Evolutionary conservation across 257 asterid species (phyloP).

Genomic region (Solanum okadae): DNA sequence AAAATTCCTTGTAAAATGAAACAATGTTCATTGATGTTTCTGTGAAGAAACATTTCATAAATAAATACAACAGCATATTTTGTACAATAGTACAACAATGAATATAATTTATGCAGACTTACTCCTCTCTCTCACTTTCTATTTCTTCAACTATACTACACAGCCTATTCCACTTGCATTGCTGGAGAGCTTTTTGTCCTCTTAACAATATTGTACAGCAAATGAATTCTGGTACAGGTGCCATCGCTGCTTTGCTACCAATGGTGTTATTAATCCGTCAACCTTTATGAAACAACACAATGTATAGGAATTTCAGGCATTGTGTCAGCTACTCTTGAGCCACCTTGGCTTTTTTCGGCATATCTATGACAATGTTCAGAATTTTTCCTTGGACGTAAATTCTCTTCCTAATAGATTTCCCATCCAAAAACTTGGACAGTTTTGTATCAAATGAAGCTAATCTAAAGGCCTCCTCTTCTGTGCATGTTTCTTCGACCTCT

Average conservation of each 20-base stretch:
- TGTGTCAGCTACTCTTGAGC: conserved; percentile 16
- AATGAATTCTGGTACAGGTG: background rate
- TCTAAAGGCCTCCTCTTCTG: conserved; percentile 68
- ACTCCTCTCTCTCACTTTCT: background rate
- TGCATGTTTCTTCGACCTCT: conserved; percentile 67
- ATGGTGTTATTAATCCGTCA: background rate
- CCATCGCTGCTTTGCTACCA: background rate
- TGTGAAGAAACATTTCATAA: background rate
- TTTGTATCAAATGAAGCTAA: conserved; percentile 67
- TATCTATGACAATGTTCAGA: conserved; percentile 60
- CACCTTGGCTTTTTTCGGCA: conserved; percentile 33
- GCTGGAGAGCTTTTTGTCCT: background rate
- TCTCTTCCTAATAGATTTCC: conserved; percentile 60
- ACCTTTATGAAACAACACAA: background rate
- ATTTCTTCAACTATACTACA: background rate
- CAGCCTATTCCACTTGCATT: background rate
- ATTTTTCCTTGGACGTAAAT: conserved; percentile 80
- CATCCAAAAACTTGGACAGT: conserved; percentile 54
- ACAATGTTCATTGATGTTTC: background rate
- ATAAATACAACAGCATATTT: background rate
- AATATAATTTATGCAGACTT: background rate
- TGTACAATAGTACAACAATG: background rate
- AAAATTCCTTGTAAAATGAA: background rate
- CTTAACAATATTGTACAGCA: background rate
- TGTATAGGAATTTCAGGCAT: background rate